Conservation (phyloP, 2,329 filamentous ascomycete genomes). For the Phialocephala sp. region DNA sequence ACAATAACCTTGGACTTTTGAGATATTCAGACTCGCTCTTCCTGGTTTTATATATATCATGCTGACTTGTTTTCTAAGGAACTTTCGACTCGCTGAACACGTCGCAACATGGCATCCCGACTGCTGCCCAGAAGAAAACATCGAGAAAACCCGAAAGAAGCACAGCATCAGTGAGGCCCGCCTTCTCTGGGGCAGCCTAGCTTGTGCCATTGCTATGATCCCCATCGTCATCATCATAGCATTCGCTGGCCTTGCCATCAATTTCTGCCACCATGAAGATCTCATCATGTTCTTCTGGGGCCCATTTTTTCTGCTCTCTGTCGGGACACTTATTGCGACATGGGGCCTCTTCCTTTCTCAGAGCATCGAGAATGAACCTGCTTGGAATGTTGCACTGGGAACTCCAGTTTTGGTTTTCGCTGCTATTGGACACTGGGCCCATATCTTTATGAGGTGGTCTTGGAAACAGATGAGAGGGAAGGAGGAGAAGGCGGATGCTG, state of each 20-base stretch:
- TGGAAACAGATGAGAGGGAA: not conserved
- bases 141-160: not conserved
- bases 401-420: slow-evolving; percentile 18
- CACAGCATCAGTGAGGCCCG: not conserved
- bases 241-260: slow-evolving; percentile 41
- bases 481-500: not conserved
- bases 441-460: slow-evolving; percentile 5
- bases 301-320: slow-evolving; percentile 53
- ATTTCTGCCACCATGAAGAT: slow-evolving; percentile 64
- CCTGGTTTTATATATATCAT: too few species aligned
- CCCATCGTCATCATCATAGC: slow-evolving; percentile 58
- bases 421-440: slow-evolving; percentile 16
- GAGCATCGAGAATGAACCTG: not conserved
- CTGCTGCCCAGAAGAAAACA: not conserved
- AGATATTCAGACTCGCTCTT: too few species aligned
- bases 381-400: slow-evolving; percentile 9
- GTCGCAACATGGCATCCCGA: not conserved
- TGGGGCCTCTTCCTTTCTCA: slow-evolving; percentile 48
- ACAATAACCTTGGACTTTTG: too few species aligned
- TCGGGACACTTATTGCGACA: slow-evolving; percentile 62
- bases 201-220: slow-evolving; percentile 46
- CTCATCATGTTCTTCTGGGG: slow-evolving; percentile 49
- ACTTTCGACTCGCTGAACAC: not conserved
- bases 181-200: slow-evolving; percentile 34
- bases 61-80: not conserved